phyloP scores from a whole-genome alignment of 306 rosid species.

The Castanea sativa region DNA sequence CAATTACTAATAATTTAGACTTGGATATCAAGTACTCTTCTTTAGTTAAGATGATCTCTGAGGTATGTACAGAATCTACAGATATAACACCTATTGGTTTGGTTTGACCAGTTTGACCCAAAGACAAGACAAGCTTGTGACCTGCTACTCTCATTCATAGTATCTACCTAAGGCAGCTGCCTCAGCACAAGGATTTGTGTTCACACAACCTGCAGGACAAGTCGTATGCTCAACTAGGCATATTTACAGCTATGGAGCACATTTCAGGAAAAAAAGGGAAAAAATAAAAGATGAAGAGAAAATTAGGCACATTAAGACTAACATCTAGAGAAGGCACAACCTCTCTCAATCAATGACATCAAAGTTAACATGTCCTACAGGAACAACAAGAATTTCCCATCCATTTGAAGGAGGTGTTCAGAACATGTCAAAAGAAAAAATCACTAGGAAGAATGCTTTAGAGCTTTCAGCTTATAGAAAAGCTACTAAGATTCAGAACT shows the following conservation, averaged over 20 bases:
- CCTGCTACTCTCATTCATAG: neutral
- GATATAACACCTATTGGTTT: neutral
- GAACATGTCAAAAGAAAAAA: slow-evolving; percentile 15
- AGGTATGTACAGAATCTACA: neutral
- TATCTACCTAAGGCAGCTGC: neutral
- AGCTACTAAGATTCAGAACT: slow-evolving; percentile 13
- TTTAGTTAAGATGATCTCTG: neutral
- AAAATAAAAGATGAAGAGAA: neutral
- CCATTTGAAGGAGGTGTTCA: neutral
- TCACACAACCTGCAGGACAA: neutral
- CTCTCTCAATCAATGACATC: neutral
- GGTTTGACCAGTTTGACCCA: neutral
- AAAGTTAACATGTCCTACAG: neutral
- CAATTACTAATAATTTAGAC: neutral
- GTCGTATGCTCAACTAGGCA: neutral
- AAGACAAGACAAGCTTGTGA: neutral
- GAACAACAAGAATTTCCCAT: neutral
- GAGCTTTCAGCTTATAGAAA: slow-evolving; percentile 1
- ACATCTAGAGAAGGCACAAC: neutral
- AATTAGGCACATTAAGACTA: neutral
- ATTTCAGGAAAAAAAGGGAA: neutral
- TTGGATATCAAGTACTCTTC: neutral
- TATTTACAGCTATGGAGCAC: neutral
- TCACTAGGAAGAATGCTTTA: neutral
- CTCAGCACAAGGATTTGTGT: neutral